These are phyloP conservation scores for Jacaranda mimosifolia DNA, from an alignment of 257 asterid species.

Conservation along the genomic window DNA sequence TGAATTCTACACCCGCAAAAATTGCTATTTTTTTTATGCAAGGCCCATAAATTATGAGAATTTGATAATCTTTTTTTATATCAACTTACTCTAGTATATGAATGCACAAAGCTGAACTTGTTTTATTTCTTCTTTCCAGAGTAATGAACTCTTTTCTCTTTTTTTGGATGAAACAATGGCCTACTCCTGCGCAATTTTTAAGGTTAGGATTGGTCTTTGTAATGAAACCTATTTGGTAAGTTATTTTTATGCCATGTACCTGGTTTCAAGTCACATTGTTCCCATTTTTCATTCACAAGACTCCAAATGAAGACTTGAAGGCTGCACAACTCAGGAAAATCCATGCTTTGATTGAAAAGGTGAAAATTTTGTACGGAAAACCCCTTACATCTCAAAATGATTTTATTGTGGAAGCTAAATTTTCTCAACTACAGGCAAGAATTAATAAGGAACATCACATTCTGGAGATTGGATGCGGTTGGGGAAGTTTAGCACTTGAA, in stretches of 20 bases:
- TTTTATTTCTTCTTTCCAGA: conserved; percentile 13
- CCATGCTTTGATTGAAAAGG: conserved; percentile 69
- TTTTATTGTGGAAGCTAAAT: background rate
- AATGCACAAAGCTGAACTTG: background rate
- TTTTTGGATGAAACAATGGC: conserved; percentile 79
- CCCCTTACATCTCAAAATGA: background rate
- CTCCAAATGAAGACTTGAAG: conserved; percentile 70
- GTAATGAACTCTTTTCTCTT: conserved; percentile 42
- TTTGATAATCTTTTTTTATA: no score
- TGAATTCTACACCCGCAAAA: no score
- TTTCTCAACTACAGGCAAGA: conserved; percentile 53
- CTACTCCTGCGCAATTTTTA: conserved; percentile 77
- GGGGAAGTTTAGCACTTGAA: conserved; percentile 48
- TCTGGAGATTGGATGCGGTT: conserved; percentile 80
- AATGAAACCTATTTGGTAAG: background rate
- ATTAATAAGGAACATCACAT: conserved; percentile 61
- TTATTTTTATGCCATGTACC: background rate
- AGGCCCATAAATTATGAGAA: no score
- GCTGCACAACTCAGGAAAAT: conserved; percentile 66
- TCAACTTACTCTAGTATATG: background rate
- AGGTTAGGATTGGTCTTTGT: conserved; percentile 44
- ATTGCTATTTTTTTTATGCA: no score
- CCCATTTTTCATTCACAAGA: conserved; percentile 30
- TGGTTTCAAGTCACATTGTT: background rate
- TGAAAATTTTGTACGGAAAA: conserved; percentile 8